Evolutionary conservation across 2,329 filamentous ascomycete species (phyloP).

Genomic region (Parascedosporium putredinis): DNA sequence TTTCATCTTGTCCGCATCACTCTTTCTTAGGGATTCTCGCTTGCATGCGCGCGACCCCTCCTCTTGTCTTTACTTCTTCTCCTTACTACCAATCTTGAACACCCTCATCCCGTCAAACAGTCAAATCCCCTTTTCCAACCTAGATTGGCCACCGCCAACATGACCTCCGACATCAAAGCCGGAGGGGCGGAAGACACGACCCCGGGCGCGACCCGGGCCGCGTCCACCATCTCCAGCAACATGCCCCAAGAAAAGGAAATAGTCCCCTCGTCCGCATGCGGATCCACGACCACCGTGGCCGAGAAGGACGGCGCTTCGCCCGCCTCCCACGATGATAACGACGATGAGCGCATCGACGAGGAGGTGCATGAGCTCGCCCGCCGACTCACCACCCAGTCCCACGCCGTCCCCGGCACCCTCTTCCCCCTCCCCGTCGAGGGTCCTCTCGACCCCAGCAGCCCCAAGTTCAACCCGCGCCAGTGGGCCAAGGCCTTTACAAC

Average conservation of each 20-base stretch:
- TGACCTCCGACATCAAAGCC: not conserved
- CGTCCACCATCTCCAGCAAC: no score
- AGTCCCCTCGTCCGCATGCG: not conserved
- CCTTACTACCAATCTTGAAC: no score
- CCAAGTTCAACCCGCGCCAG: constrained; percentile 28
- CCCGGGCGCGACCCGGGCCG: not conserved
- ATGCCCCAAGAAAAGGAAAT: no score
- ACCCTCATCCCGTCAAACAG: no score
- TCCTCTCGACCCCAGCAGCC: constrained; percentile 27
- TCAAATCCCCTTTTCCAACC: constrained; percentile 11
- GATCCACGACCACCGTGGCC: not conserved
- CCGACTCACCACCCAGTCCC: constrained; percentile 17
- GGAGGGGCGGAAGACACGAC: not conserved
- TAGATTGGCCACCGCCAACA: constrained; percentile 17
- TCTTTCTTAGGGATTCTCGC: no score
- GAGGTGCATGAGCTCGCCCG: constrained; percentile 20
- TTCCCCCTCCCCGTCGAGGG: constrained; percentile 17
- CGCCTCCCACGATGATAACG: not conserved
- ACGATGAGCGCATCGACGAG: constrained; percentile 10
- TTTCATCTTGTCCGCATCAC: no score
- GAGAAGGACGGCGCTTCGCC: not conserved
- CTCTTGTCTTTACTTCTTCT: no score
- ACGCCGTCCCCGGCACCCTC: constrained; percentile 16
- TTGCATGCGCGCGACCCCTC: no score
- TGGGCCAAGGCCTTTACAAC: constrained; percentile 30